These are phyloP conservation scores for Tritrichomonas foetus DNA, from an alignment of 208 protist species.

Conservation along the genomic window DNA sequence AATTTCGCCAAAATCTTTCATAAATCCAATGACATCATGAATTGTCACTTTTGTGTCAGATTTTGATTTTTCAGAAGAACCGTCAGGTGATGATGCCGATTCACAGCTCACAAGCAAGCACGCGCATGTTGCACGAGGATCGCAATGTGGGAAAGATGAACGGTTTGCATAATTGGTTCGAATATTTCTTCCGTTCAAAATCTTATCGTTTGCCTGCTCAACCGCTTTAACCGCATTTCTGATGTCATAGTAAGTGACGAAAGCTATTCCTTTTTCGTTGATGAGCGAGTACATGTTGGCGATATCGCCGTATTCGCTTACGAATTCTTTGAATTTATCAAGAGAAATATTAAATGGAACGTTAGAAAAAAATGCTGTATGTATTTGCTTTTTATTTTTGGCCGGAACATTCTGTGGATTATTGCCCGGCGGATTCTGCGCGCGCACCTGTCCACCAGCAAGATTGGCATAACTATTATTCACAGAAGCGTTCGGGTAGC, in stretches of 20 bases:
- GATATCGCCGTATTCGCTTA: neutral
- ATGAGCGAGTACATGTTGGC: neutral
- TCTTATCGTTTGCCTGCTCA: neutral
- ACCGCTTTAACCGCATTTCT: neutral
- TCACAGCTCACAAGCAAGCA: no score
- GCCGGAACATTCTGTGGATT: no score
- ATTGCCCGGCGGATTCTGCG: no score
- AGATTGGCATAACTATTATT: no score
- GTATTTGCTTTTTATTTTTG: neutral
- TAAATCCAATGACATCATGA: no score
- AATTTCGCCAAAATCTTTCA: no score
- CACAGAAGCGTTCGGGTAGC: no score
- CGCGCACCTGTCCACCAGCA: no score
- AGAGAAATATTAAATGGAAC: neutral
- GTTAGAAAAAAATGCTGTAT: constrained; percentile 27
- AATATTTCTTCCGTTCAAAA: neutral
- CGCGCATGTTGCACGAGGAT: no score
- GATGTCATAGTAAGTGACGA: constrained; percentile 12
- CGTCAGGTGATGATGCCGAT: no score
- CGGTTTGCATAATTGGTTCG: neutral
- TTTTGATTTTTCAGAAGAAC: no score
- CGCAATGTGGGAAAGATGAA: neutral
- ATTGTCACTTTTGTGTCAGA: no score
- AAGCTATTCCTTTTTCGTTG: neutral
- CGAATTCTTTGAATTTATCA: neutral